Base-by-base conservation (phyloP, 148 eudicot genomes). In the Amaranthus hypochondriacus region DNA sequence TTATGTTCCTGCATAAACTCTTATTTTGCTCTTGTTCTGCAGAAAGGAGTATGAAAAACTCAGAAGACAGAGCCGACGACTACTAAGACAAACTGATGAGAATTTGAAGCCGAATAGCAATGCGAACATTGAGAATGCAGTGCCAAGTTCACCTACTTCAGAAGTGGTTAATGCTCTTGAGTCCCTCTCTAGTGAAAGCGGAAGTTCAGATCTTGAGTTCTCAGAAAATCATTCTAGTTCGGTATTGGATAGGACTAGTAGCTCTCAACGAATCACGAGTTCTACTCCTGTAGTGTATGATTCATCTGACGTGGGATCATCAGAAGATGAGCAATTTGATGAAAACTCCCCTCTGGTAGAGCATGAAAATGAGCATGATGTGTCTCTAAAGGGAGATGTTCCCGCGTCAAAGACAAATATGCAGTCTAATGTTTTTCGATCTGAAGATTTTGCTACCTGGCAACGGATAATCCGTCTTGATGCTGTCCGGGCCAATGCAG, bases 401-500 rank as follows among this genome's bases (percentile, higher is more conserved):
- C 81, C 92, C 73, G 85, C 94, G 67, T 54, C 78, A 10, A 81
- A 77, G 72, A 60, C 65, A 56, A 80, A 81, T 71, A 73, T 75
- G 53, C 76, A 69, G 75, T 84, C 88, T 66, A 76, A 80, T 48
- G 73, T 79, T 60, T 70, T 76, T 48, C 71, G 74, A 47, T 70
- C 82, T 62, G 97, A 95, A 84, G 92, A 87, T 82, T 92, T 90
- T 71, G 81, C 90, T 77, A 92, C 87, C 14, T 95, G 98, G 98
- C 98, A 87, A 80, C 90, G 97, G 4, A 95, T 95, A 51, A 95
- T 95, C 52, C 97, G 97, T 39, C 86, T 95, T 11, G 98, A 95
- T 73, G 98, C 98, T 7, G 66, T 95, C 56, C 90, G 98, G 64
- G 98, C 97, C 18, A 92, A 90, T 75, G 96, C 70, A 75, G 98